phyloP scores from a whole-genome alignment of 192 early-diverging fungal species.

The Coemansia sp. region DNA sequence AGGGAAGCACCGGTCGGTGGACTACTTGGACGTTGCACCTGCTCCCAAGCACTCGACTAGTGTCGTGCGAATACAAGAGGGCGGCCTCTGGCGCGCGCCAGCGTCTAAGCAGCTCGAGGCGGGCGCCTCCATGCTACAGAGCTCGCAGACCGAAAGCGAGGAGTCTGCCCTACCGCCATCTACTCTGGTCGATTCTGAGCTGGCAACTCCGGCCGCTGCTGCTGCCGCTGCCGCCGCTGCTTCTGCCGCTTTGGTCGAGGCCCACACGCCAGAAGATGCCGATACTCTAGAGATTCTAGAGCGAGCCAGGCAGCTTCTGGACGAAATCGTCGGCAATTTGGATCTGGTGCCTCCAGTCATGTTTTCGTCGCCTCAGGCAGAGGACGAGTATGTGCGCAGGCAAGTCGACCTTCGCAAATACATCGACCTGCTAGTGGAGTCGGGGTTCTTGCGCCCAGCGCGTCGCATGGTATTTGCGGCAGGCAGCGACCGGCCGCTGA shows the following conservation, averaged over 20 bases:
- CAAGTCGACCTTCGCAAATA: constrained; percentile 69
- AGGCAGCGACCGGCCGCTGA: constrained; percentile 63
- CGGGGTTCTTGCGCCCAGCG: constrained; percentile 66
- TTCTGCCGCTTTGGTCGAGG: background rate
- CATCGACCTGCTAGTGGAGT: constrained; percentile 71
- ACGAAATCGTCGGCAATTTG: constrained; percentile 35
- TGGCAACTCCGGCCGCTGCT: background rate
- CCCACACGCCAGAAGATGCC: constrained; percentile 6
- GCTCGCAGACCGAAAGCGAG: background rate
- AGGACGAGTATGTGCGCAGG: constrained; percentile 53
- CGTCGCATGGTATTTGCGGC: constrained; percentile 58
- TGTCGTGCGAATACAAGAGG: constrained; percentile 30
- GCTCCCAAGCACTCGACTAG: background rate
- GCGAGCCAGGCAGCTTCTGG: constrained; percentile 33
- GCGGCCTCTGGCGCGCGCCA: background rate
- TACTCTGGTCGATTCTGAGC: background rate
- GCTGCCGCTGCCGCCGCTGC: background rate
- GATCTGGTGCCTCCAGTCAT: constrained; percentile 40
- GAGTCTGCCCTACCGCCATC: too few species aligned
- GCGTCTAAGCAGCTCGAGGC: background rate
- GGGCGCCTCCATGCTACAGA: background rate
- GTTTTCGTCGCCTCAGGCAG: constrained; percentile 36
- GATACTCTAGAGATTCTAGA: constrained; percentile 14
- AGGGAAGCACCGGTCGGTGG: constrained; percentile 7
- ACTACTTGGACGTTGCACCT: constrained; percentile 40